These are phyloP conservation scores for Adansonia digitata DNA, from an alignment of 345 rosid genomes.

Conservation along the genomic window DNA sequence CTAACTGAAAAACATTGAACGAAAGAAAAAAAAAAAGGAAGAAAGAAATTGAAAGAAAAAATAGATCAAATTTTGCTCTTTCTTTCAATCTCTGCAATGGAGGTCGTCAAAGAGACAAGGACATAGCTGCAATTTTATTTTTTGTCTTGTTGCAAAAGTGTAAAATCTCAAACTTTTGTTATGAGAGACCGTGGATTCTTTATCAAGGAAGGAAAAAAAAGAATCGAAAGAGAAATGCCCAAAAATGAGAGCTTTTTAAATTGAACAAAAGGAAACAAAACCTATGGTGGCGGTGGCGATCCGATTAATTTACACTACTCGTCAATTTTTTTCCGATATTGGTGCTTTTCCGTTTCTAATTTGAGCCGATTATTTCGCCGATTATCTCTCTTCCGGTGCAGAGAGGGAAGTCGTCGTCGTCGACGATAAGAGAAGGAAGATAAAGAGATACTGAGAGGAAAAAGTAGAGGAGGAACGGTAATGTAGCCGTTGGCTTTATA, in stretches of 20 bases:
- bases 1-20: neutral
- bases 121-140: neutral
- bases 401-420: slow-evolving; percentile 13
- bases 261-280: neutral
- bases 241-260: slow-evolving; percentile 17
- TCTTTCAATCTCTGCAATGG: neutral
- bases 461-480: neutral
- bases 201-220: no score
- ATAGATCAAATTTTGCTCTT: neutral
- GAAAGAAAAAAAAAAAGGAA: no score
- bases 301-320: no score
- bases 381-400: slow-evolving; percentile 21
- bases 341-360: slow-evolving; percentile 10
- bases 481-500: slow-evolving; percentile 49
- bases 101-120: neutral
- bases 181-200: slow-evolving; percentile 10
- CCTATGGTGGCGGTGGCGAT: neutral
- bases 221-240: no score
- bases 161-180: neutral
- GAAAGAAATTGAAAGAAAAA: neutral
- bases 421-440: slow-evolving; percentile 15
- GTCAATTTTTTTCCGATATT: slow-evolving; percentile 10
- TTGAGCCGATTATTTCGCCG: slow-evolving; percentile 34
- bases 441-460: neutral
- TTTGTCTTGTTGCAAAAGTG: neutral